Conservation (phyloP, 2,329 filamentous ascomycete genomes). For the Ceratocystis lukuohia region DNA sequence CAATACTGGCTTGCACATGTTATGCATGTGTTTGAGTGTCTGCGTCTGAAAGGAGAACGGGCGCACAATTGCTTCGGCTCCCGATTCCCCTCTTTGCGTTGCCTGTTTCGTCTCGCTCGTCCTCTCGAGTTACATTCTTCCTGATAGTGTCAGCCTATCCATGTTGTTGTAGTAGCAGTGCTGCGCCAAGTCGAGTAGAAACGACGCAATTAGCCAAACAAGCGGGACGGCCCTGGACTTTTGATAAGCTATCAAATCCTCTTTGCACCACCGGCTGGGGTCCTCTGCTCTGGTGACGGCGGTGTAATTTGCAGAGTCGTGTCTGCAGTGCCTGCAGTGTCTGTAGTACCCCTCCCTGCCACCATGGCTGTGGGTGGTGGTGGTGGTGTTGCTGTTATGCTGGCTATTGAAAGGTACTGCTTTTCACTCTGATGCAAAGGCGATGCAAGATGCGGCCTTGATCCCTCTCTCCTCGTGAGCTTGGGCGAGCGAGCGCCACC, state of each 20-base stretch:
- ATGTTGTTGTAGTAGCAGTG: neutral
- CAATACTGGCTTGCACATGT: neutral
- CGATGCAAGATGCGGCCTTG: neutral
- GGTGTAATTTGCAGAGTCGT: slow-evolving; percentile 8
- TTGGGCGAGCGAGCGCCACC: slow-evolving; percentile 1
- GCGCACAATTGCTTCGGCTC: neutral
- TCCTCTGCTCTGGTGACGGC: neutral
- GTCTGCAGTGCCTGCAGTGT: too few relatives aligned
- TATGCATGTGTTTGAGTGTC: neutral
- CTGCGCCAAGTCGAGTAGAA: neutral
- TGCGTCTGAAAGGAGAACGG: neutral
- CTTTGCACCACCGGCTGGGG: neutral
- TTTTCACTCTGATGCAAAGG: neutral
- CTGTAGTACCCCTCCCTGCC: neutral
- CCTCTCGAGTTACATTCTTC: neutral
- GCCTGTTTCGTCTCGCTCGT: neutral
- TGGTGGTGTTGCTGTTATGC: neutral
- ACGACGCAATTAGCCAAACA: neutral
- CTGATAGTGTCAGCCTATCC: neutral
- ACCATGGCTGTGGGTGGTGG: neutral
- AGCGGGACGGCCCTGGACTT: neutral
- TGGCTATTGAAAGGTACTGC: neutral
- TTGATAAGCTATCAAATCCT: slow-evolving; percentile 10
- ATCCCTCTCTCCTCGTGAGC: neutral
- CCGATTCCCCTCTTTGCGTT: neutral